These are phyloP conservation scores for Termitomyces sp. DNA, from an alignment of 768 basidiomycete species.

Conservation along the genomic window DNA sequence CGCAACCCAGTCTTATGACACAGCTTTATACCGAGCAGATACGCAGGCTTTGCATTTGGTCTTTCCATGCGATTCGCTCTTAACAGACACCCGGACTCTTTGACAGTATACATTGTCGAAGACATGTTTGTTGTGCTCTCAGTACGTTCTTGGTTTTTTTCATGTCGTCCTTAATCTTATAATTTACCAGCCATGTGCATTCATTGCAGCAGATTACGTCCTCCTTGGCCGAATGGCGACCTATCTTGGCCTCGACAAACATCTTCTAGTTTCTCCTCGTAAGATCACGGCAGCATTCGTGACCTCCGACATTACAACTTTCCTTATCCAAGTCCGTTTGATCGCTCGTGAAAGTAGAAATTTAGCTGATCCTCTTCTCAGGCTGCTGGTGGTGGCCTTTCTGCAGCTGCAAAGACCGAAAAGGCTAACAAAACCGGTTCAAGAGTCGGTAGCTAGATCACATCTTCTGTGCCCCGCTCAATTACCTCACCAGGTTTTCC, in stretches of 20 bases:
- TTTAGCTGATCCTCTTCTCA: slow-evolving; percentile 17
- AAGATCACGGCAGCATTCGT: slow-evolving; percentile 60
- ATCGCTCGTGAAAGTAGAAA: background rate
- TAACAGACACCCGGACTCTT: slow-evolving; percentile 50
- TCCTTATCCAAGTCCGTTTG: slow-evolving; percentile 55
- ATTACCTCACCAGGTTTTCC: slow-evolving; percentile 1
- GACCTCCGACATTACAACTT: slow-evolving; percentile 60
- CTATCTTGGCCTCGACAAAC: slow-evolving; percentile 44
- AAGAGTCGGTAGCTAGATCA: slow-evolving; percentile 26
- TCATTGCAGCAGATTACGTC: slow-evolving; percentile 68
- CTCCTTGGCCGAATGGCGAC: slow-evolving; percentile 60
- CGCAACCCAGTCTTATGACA: background rate
- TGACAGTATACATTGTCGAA: slow-evolving; percentile 50
- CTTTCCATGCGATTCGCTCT: slow-evolving; percentile 55
- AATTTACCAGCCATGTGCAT: slow-evolving; percentile 62
- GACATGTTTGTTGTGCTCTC: slow-evolving; percentile 62
- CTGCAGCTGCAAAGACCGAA: slow-evolving; percentile 36
- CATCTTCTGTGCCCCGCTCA: background rate
- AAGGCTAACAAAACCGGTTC: slow-evolving; percentile 29
- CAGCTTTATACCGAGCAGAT: background rate
- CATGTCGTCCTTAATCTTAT: background rate
- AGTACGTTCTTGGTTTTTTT: slow-evolving; percentile 27
- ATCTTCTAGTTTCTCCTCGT: slow-evolving; percentile 48
- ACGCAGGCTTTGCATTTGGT: slow-evolving; percentile 55
- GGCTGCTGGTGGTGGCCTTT: slow-evolving; percentile 50